Conservation (phyloP, 1,139 yeast genomes). For the Martiniozyma asiatica region DNA sequence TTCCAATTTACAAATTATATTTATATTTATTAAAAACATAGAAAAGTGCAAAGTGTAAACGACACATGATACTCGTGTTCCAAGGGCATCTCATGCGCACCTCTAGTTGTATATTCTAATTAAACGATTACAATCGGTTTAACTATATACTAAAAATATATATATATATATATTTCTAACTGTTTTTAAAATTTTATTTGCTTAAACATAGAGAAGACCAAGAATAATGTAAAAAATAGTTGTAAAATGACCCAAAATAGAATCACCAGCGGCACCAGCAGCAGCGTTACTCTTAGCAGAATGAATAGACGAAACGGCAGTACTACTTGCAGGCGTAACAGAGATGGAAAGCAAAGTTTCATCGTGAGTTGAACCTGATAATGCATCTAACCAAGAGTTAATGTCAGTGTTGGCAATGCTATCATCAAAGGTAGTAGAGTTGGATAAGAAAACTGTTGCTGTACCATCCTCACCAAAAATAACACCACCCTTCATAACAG, state of each 20-base stretch:
- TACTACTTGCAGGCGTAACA: constrained; percentile 9
- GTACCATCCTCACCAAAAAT: constrained; percentile 49
- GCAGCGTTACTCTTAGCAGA: constrained; percentile 5
- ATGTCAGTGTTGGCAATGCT: constrained; percentile 27
- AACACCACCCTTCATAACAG: constrained; percentile 58
- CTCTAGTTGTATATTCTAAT: too few relatives aligned
- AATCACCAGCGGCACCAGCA: background rate
- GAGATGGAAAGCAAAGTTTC: constrained; percentile 13
- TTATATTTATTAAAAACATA: too few relatives aligned
- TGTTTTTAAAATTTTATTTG: too few relatives aligned
- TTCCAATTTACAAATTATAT: too few relatives aligned
- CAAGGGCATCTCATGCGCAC: too few relatives aligned
- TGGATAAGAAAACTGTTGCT: constrained; percentile 50
- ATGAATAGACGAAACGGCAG: constrained; percentile 5
- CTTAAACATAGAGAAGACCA: too few relatives aligned
- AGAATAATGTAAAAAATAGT: too few relatives aligned
- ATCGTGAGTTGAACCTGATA: constrained; percentile 8
- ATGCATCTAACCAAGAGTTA: constrained; percentile 24
- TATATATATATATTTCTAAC: too few relatives aligned
- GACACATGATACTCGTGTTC: too few relatives aligned
- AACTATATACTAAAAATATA: too few relatives aligned
- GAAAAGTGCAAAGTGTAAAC: too few relatives aligned
- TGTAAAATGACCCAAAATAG: background rate
- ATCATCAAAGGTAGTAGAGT: constrained; percentile 37
- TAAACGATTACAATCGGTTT: too few relatives aligned